Percentiles rank a stretch among this genome's conserved stretches.
These are phyloP conservation scores for Fraxinus baroniana DNA, from an alignment of 305 asterid species.

Conservation along the genomic window DNA sequence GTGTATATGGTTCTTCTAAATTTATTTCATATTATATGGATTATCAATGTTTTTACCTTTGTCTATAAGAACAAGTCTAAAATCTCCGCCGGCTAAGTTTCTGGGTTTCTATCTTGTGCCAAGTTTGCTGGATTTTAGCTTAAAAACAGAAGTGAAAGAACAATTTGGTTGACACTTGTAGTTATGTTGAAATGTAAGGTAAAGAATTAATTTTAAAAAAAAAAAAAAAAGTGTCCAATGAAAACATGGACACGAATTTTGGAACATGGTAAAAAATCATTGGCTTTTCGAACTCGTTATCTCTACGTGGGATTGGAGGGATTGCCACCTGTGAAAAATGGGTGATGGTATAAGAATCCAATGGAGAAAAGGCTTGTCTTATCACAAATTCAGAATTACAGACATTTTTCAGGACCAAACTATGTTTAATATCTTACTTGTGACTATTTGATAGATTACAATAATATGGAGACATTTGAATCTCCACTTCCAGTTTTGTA, in stretches of 20 bases:
- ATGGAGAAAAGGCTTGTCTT: background rate
- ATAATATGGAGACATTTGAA: too few species aligned
- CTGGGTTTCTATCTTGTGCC: conserved; percentile 3
- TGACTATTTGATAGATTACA: too few species aligned
- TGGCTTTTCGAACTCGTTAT: background rate
- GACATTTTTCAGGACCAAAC: too few species aligned
- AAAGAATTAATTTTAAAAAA: background rate
- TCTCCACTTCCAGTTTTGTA: too few species aligned
- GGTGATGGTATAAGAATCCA: too few species aligned
- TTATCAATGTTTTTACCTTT: conserved; percentile 9
- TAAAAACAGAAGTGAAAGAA: conserved; percentile 14
- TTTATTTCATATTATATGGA: background rate
- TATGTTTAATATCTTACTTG: too few species aligned
- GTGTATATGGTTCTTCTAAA: too few species aligned
- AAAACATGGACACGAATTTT: background rate
- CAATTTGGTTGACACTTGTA: background rate
- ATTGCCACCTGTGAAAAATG: too few species aligned
- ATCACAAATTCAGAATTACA: too few species aligned
- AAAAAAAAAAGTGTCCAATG: background rate
- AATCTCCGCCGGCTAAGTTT: conserved; percentile 32
- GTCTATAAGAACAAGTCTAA: conserved; percentile 44
- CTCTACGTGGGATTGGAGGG: background rate
- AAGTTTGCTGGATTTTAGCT: conserved; percentile 55
- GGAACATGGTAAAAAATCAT: background rate
- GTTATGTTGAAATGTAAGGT: too few species aligned